Base-by-base conservation (phyloP, 495 filamentous ascomycete species). In the Corynascus novoguineensis region DNA sequence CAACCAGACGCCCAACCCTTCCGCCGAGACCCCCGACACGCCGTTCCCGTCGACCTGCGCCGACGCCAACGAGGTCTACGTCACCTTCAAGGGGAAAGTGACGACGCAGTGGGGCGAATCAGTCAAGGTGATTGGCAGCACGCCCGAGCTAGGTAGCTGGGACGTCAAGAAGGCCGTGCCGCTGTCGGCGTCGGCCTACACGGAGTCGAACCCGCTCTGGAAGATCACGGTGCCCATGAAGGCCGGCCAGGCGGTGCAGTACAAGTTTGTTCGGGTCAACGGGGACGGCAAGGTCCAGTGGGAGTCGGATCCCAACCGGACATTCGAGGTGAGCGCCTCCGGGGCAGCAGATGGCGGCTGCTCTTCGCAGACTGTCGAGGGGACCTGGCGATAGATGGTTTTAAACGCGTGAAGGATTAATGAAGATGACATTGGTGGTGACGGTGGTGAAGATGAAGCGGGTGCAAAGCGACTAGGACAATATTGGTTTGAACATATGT, bases 261-360 rank as follows among this genome's bases (percentile, higher is more conserved):
- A 89, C 64, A 90, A 89, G 71, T 91, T 81, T 61, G 81, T 89
- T 55, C 77, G 78, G 8, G 72, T 84, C 32, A 71, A 75, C 46
- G 65, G 69, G 3, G 76, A 82, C 64, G 80, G 83, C 4, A 65
- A 66, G 2, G 72, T 86, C 1, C 69, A 59, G 19, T 88, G 85
- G 86, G 85, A 88, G 68, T 72, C 75, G 29, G 82, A 85, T 64
- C 78, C 83, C 0, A 87, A 91, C 62, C 77, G 78, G 41, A 69
- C 65, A 6, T 84, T 78, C 59, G 81, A 78, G 0, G 80, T 88
- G 14, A 73, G 82, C 0, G 59, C 14, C 84, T 84, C 65, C 66
- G 76, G 70, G 1, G 64, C 72, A 3, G 40, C 52, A 10, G 68
- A 67, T 1, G 71, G 73, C 1, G 67, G 11, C 14, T 48, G 42